Base-by-base conservation (phyloP, 345 rosid genomes). In the Gossypium australe region DNA sequence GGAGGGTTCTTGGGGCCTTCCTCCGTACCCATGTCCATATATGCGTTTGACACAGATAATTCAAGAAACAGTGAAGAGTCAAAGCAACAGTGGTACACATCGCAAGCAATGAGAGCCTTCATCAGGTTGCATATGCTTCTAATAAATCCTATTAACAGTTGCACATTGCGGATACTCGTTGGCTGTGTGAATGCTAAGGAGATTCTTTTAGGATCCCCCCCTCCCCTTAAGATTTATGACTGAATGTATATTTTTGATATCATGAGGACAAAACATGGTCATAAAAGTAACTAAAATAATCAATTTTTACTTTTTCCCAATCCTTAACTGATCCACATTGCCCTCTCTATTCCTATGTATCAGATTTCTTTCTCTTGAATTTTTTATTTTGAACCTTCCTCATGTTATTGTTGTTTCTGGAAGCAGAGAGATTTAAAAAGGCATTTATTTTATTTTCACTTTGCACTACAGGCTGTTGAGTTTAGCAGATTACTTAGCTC, bases 401-500 rank as follows among this genome's bases (percentile, higher is more conserved):
- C 44, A 14, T 59, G 17, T 68, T 59, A 47, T 49, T 55, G 20
- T 63, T 78, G 63, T 24, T 63, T 67, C 64, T 57, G 22, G 22
- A 7, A 72, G 67, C 44, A 25, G 78, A 57, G 45, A 74, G 67
- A 52, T 27, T 78, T 67, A 60, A 24, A 58, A 78, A 68, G 34
- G 34, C 51, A 71, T 70, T 5, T 34, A 20, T 58, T 71, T 62
- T 77, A 20, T 71, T 80, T 85, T 81, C 22, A 34, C 41, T 4
- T 57, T 10, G 25, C 57, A 79, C 76, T 78, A 76, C 78, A 95
- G 99, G 98, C 94, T 72, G 97, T 95, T 76, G 99, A 95, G 83
- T 93, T 93, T 87, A 82, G 90, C 77, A 86, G 97, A 85, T 83
- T 92, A 78, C 86, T 93, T 72, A 90, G 94, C 66, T 87, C 87